Evolutionary conservation across 2,329 filamentous ascomycete genomes (phyloP), one percentile per base, ranked within the genome.

Genomic region (Aspergillus novofumigatus): DNA sequence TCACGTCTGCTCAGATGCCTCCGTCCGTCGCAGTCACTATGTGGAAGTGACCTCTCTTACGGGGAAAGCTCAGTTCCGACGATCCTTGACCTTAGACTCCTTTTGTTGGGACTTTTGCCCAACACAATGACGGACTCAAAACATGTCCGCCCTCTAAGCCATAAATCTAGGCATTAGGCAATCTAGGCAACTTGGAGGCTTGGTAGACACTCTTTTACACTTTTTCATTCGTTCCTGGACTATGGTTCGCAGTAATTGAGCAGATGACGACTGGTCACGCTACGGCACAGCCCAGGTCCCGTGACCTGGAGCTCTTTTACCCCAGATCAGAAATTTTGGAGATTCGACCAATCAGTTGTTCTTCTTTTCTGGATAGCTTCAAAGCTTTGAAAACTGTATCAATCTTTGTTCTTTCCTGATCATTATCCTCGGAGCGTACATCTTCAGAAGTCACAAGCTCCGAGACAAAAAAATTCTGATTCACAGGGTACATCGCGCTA

Each of bases 21-120:
- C 29, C 14, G 32, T 38, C 14, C 32, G 32, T 38, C 14, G 14
- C 32, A 17, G 32, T 17, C 14, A 35, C 32, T 35, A 17, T 17
- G 5, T 17, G 14, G 32, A 38, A 38, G 32, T 17, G 32, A 38
- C 5, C 32, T 14, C 11, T 32, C 5, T 29, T 42, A 32, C 55
- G 53, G 52, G 51, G 53, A 53, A 51, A 57, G 63, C 64, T 65
- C 62, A 61, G 48, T 58, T 60, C 55, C 59, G 32, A 38, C 14
- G 32, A 38, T 38, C 32, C 7, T 56, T 35, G 29, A 35, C 29
- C 29, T 58, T 60, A 32, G 48, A 28, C 48, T n/a, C 14, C 11
- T 68, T 65, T 59, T 66, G 67, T 70, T 70, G 68, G 65, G 67
- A 59, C 47, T 59, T 52, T 50, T 47, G 55, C 67, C 66, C 68